phyloP scores from a whole-genome alignment of 129 eudicot species.

The Glebionis coronaria region DNA sequence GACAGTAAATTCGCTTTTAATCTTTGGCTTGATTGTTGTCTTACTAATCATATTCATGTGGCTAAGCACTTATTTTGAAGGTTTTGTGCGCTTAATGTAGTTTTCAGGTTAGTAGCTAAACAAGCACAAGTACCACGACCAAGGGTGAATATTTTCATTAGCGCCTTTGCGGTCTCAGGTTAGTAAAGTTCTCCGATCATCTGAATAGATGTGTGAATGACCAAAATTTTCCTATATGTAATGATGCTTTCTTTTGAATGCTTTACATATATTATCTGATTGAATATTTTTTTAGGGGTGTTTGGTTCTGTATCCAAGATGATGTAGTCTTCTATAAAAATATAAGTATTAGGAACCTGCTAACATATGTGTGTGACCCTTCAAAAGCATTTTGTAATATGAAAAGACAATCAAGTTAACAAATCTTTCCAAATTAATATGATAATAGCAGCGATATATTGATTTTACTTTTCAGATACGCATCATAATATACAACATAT shows the following conservation, averaged over 20 bases:
- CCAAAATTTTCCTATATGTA: slow-evolving; percentile 2
- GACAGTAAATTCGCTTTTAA: not conserved
- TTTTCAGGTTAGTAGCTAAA: not conserved
- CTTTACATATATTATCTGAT: not conserved
- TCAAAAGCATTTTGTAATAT: slow-evolving; percentile 6
- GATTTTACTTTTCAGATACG: slow-evolving; percentile 4
- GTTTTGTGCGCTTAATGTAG: slow-evolving; percentile 5
- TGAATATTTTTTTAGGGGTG: not conserved
- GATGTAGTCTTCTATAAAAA: slow-evolving; percentile 5
- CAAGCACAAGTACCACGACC: slow-evolving; percentile 10
- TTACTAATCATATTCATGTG: not conserved
- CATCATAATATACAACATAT: slow-evolving; percentile 8
- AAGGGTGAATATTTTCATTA: not conserved
- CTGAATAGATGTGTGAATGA: slow-evolving; percentile 8
- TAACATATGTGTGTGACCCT: not conserved
- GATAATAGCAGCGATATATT: not conserved
- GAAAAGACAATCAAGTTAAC: not conserved
- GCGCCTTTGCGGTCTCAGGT: slow-evolving; percentile 8
- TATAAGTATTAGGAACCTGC: not conserved
- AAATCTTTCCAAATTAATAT: not conserved
- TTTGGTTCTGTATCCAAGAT: slow-evolving; percentile 1
- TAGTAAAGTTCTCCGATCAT: not conserved
- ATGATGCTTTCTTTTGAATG: not conserved
- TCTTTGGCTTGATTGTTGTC: not conserved
- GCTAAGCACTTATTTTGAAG: slow-evolving; percentile 3